Base-by-base conservation (phyloP, 2,329 filamentous ascomycete species). In the Penicillium sp. region DNA sequence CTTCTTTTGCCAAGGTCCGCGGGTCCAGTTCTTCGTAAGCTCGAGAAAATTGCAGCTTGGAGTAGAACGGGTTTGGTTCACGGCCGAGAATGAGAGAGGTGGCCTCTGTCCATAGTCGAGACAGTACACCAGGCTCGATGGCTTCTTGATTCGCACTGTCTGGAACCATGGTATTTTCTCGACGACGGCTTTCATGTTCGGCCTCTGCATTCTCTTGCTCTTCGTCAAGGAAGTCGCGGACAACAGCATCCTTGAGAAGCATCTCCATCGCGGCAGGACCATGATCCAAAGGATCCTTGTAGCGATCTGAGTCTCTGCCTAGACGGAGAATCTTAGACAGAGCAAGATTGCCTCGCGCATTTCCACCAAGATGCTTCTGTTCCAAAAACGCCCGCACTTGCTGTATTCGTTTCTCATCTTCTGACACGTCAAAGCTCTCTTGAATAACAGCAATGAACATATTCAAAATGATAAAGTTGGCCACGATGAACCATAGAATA, bases 371-470 rank as follows among this genome's bases (percentile, higher is more conserved):
- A 71, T 98, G 93, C 75, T 94, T 96, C 69, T 93, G 89, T 73
- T 96, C 92, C 49, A 99, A 82, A 71, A 98, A 99, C 1, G 94
- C 92, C 72, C 93, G 94, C 63, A 99, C 93, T 79, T 99, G 96
- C 75, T 98, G 92, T 64, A 98, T 80, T 22, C 96, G 92, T 79
- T 99, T 99, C 76, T 98, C 93, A 74, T 99, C 96, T 76, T 99
- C 95, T 3, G 93, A 96, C 28, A 99, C 93, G 79, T 99, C 95
- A 75, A 99, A 99, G 73, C 97, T 99, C 75, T 99, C 95, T 77
- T 99, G 95, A 68, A 99, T 99, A 80, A 99, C 95, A 83, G 95
- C 95, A 91, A 99, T 98, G 83, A 99, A 99, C 95, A 99, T 99
- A 75, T 98, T 99, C 81, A 99, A 81, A 64, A 98, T 86, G 79